These are phyloP conservation scores for Blastocystis sp. DNA, from an alignment of 352 stramenopile species.

Conservation along the genomic window DNA sequence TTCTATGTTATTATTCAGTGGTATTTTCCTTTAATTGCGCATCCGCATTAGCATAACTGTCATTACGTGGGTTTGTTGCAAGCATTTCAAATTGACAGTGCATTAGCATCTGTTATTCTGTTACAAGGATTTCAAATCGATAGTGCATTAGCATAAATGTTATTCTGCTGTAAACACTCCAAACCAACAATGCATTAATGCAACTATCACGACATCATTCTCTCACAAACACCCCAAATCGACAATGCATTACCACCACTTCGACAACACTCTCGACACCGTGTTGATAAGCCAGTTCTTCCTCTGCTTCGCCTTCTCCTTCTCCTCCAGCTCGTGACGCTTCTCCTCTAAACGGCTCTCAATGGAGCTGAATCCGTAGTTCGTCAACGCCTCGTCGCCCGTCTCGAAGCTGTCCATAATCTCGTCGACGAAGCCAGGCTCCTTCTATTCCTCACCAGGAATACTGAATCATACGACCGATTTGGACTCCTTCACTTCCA, in stretches of 20 bases:
- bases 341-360: conserved; percentile 63
- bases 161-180: no score
- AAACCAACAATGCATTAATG: no score
- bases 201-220: no score
- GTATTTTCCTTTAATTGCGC: no score
- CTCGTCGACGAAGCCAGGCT: conserved; percentile 46
- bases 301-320: conserved; percentile 23
- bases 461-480: neutral
- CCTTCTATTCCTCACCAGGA: neutral
- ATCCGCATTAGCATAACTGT: no score
- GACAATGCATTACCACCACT: conserved; percentile 55
- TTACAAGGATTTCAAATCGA: no score
- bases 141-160: no score
- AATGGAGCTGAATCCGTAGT: conserved; percentile 58
- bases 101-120: no score
- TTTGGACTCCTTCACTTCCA: neutral
- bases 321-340: conserved; percentile 32
- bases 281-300: conserved; percentile 42
- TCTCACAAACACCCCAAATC: no score
- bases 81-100: no score
- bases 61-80: no score
- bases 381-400: conserved; percentile 45
- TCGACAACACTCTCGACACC: conserved; percentile 28
- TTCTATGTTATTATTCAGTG: no score
- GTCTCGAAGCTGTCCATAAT: neutral